Base-by-base conservation (phyloP, 176 grass and related monocot species). In the Saccharum officinarum region DNA sequence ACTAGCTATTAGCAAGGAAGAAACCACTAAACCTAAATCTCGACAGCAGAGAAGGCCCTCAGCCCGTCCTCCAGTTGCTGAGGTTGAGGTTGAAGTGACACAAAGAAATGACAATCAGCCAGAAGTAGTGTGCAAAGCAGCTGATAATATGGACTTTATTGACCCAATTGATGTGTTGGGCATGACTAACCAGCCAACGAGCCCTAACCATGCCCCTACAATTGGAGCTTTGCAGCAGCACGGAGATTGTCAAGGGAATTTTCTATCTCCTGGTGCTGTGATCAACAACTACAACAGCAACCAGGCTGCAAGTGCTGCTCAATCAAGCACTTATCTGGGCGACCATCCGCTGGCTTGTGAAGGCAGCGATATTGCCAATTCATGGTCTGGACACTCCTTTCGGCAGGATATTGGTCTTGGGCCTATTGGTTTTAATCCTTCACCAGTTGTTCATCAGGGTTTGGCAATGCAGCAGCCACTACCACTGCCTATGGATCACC, bases 251-350 rank as follows among this genome's bases (percentile, higher is more conserved):
- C 79, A 34, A 69, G 65, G 71, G 76, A 71, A 85, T 42, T 69
- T 83, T 42, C 36, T 86, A 76, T 67, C 87, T 41, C 33, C 67
- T 86, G 49, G 50, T 84, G 67, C 63, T 82, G 55, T 5, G 9
- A 78, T 80, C 81, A 80, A 82, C 74, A 88, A 87, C 42, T 79
- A 84, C 18, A 73, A 39, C 47, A 36, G 13, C 71, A 67, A 44
- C 22, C 73, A 85, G 84, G 67, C 44, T 86, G 59, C 82, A 85
- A 84, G 68, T 78, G 66, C 28, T 68, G 37, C 80, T 69, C 80
- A 65, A n/a, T 84, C 81, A 87, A 93, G 83, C 80, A 93, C 84
- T 55, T 88, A 88, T 71, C 55, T 79, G 23, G 85, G 60, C 45
- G 55, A 72, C 2, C 91, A 87, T 12, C 68, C 84, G 26, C 71